Evolutionary conservation across 2,329 filamentous ascomycete species (phyloP), one percentile per base, ranked within the genome.

Genomic region (Talaromyces verruculosus): DNA sequence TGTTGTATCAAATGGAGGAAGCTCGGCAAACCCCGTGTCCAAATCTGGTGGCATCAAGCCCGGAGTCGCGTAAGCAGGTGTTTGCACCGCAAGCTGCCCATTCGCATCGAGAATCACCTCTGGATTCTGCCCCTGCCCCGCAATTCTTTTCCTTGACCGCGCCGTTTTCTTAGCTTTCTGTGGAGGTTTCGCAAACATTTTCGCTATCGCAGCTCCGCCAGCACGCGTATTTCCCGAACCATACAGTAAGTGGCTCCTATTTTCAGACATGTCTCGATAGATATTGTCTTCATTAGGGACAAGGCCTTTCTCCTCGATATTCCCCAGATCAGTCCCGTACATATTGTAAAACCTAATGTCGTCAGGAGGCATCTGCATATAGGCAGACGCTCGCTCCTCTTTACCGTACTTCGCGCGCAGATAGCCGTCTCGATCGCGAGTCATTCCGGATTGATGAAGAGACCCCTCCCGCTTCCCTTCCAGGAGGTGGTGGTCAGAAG

Each of bases 391-490:
- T 10, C 60, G 43, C 43, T 62, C 60, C 45, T 49, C 19, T 53
- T 53, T 22, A 10, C 60, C 60, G 25, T 39, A 62, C 28, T 11
- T 15, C 11, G 19, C 37, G 22, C 35, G 19, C 25, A 62, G 45
- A 43, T 55, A 63, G 6, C 45, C 25, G 37, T 35, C 49, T 1
- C 47, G 61, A 39, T 63, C 61, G 5, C 35, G 61, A 55, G 45
- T 39, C 37, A 53, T 8, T n/a, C 10, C 3, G 6, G 47, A 33
- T n/a, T 43, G 61, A 33, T 63, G 61, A 39, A 33, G 53, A 6
- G 22, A 7, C 7, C 41, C 11, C 22, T 43, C 33, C 3, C 49
- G 22, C 15, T 33, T 53, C 7, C 22, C 30, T 10, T 43, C 33
- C 13, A 63, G 7, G 7, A 53, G 35, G 5, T 47, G 37, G 11